Conservation (phyloP, 2,329 filamentous ascomycete species). For the Pseudogymnoascus sp. region DNA sequence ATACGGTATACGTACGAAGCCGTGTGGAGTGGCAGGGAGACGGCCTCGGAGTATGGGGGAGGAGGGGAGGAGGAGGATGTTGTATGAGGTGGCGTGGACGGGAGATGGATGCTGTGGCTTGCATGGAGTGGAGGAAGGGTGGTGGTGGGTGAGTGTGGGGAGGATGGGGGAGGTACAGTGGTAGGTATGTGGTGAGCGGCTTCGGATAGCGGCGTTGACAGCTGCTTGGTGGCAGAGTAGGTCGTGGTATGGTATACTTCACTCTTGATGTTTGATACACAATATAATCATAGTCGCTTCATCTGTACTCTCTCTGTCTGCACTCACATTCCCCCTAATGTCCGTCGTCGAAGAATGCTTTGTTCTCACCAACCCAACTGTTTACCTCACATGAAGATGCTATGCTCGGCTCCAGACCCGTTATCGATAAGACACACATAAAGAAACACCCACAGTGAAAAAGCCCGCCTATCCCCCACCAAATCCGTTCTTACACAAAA, state of each 20-base stretch:
- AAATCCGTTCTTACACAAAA: neutral
- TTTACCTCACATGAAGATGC: slow-evolving; percentile 16
- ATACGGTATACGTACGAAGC: neutral
- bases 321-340: neutral
- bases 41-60: neutral
- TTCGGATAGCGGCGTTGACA: neutral
- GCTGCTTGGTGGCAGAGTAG: too few relatives aligned
- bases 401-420: slow-evolving; percentile 11
- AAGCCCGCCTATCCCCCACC: neutral
- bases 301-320: neutral
- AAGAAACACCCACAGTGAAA: neutral
- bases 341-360: neutral
- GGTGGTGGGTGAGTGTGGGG: neutral
- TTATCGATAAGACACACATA: slow-evolving; percentile 10
- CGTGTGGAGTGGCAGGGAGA: neutral
- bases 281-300: neutral
- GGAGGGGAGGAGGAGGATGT: too few relatives aligned
- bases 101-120: neutral
- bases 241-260: neutral
- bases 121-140: neutral
- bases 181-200: neutral
- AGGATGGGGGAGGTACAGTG: neutral
- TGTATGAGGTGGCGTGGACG: too few relatives aligned
- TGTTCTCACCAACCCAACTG: neutral
- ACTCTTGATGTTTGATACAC: neutral